A percentile compares a stretch with the other conserved stretches of the same genome.
Conservation (phyloP, 257 asterid genomes). For the Fraxinus americana region DNA sequence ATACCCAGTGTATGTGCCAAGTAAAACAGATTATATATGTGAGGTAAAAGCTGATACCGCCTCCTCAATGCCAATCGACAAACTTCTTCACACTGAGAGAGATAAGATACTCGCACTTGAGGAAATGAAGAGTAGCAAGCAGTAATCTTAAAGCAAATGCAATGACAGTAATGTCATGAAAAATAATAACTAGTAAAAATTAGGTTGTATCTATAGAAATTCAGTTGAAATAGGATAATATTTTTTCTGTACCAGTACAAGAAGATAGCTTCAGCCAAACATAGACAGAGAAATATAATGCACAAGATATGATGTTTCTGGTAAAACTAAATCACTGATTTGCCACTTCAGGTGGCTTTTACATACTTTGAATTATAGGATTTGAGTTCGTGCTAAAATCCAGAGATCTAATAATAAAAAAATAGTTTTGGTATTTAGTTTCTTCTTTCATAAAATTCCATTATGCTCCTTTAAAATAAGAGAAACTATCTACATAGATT, state of each 20-base stretch:
- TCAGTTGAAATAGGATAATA: neutral
- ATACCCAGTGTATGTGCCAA: slow-evolving; percentile 77
- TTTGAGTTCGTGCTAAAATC: too few relatives aligned
- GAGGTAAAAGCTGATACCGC: slow-evolving; percentile 84
- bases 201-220: neutral
- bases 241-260: neutral
- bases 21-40: slow-evolving; percentile 89
- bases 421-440: too few relatives aligned
- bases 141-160: neutral
- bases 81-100: slow-evolving; percentile 83
- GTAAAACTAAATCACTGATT: neutral
- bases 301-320: neutral
- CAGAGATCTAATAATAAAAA: too few relatives aligned
- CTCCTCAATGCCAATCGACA: slow-evolving; percentile 89
- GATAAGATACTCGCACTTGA: neutral
- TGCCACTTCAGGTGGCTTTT: too few relatives aligned
- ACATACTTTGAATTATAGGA: too few relatives aligned
- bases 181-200: slow-evolving; percentile 14
- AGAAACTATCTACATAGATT: too few relatives aligned
- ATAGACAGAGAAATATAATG: neutral
- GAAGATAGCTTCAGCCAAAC: neutral
- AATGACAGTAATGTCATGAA: slow-evolving; percentile 5
- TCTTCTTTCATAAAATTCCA: too few relatives aligned
- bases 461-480: too few relatives aligned
- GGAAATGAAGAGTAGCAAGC: neutral